Conservation (phyloP, 2,329 filamentous ascomycete species). For the Endothia cerciana region DNA sequence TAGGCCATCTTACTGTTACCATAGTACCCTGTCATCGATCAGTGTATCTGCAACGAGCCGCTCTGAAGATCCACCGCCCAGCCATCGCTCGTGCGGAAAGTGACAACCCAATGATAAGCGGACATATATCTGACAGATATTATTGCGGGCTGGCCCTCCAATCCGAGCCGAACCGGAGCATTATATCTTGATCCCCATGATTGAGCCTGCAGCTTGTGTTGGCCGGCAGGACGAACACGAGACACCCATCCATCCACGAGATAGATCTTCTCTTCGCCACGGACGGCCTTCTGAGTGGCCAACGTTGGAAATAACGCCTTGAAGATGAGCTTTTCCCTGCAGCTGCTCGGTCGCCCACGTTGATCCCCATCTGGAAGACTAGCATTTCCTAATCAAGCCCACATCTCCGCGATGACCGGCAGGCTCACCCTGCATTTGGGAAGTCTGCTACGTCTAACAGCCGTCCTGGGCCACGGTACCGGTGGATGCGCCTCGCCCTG, state of each 20-base stretch:
- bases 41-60: background rate
- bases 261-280: background rate
- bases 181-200: conserved; percentile 6
- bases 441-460: background rate
- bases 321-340: background rate
- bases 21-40: too few relatives aligned
- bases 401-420: conserved; percentile 15
- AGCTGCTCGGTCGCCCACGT: background rate
- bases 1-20: too few relatives aligned
- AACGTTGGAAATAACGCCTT: background rate
- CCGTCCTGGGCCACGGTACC: background rate
- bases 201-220: conserved; percentile 8
- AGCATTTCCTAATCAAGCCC: conserved; percentile 2
- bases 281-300: background rate
- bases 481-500: background rate
- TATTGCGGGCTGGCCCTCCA: conserved; percentile 18
- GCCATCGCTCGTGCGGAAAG: background rate
- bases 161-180: background rate
- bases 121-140: background rate
- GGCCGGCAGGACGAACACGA: background rate
- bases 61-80: background rate
- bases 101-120: background rate
- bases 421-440: conserved; percentile 3
- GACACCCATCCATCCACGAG: background rate
- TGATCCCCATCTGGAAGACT: background rate